A percentile compares a stretch with the other conserved stretches of the same genome.
Conservation (phyloP, 2,329 filamentous ascomycete genomes). For the Fragosphaeria purpurea region DNA sequence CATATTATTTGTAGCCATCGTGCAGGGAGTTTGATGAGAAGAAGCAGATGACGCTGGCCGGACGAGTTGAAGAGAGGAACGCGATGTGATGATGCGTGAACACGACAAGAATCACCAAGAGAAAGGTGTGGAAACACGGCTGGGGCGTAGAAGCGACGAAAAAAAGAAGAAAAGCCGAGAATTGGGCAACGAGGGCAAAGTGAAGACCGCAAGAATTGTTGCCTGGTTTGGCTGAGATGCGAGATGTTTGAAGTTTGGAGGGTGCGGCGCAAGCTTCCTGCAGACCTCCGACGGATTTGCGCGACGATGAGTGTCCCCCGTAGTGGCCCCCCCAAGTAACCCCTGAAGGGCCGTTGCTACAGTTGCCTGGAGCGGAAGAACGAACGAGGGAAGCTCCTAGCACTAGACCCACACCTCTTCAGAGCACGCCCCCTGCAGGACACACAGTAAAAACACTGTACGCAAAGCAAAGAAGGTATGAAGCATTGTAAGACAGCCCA, state of each 20-base stretch:
- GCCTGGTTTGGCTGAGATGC: conserved; percentile 2
- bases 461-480: too few relatives aligned
- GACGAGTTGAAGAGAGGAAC: too few relatives aligned
- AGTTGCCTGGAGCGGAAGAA: too few relatives aligned
- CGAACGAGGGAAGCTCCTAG: not conserved
- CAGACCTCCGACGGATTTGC: conserved; percentile 5
- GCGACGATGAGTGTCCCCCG: not conserved
- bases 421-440: not conserved
- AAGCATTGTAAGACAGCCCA: too few relatives aligned
- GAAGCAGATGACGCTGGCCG: not conserved
- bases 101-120: too few relatives aligned
- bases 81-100: too few relatives aligned
- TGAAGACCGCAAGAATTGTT: not conserved
- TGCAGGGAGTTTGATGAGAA: conserved; percentile 15
- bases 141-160: too few relatives aligned
- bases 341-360: conserved; percentile 1
- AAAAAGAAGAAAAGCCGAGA: not conserved
- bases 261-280: not conserved
- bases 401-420: conserved; percentile 1
- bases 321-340: not conserved
- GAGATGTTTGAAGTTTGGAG: not conserved
- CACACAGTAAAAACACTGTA: too few relatives aligned
- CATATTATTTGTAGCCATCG: conserved; percentile 76
- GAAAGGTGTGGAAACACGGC: too few relatives aligned
- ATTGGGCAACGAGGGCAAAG: not conserved